These are phyloP conservation scores for Hymenoscyphus linearis DNA, from an alignment of 2,329 filamentous ascomycete genomes.

Conservation along the genomic window DNA sequence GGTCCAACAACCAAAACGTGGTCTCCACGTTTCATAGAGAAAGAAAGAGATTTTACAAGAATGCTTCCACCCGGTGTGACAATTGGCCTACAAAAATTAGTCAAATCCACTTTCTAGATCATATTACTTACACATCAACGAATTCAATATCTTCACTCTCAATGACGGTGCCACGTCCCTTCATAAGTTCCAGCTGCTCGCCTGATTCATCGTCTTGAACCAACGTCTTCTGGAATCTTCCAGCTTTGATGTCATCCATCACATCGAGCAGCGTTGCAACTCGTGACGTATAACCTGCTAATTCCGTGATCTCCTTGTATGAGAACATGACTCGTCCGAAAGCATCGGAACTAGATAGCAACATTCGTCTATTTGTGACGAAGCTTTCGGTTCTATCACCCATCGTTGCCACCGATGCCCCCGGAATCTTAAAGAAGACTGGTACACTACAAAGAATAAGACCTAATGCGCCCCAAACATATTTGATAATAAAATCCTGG, in stretches of 20 bases:
- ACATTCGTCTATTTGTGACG: constrained; percentile 87
- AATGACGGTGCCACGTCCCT: constrained; percentile 72
- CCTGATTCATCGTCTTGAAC: constrained; percentile 82
- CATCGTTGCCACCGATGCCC: constrained; percentile 51
- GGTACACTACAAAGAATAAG: constrained; percentile 89
- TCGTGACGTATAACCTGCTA: constrained; percentile 90
- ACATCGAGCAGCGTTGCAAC: constrained; percentile 87
- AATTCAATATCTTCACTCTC: constrained; percentile 85
- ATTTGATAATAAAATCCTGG: constrained; percentile 93
- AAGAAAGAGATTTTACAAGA: constrained; percentile 77
- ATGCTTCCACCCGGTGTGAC: constrained; percentile 96
- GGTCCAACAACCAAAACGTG: constrained; percentile 89
- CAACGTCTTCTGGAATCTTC: constrained; percentile 93
- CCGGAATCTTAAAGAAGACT: constrained; percentile 90
- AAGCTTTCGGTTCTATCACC: constrained; percentile 72
- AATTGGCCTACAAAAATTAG: constrained; percentile 56
- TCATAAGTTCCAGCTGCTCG: constrained; percentile 76
- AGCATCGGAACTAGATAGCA: constrained; percentile 89
- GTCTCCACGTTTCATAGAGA: constrained; percentile 78
- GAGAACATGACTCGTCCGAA: constrained; percentile 97
- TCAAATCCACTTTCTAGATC: not conserved
- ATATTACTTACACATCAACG: constrained; percentile 59
- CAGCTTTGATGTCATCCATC: constrained; percentile 86
- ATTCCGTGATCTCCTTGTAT: constrained; percentile 93
- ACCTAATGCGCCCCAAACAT: constrained; percentile 95